Percentiles rank a stretch among this genome's conserved stretches.
Evolutionary conservation across 2,329 filamentous ascomycete genomes (phyloP).

Genomic region (Hypoxylon sp.): DNA sequence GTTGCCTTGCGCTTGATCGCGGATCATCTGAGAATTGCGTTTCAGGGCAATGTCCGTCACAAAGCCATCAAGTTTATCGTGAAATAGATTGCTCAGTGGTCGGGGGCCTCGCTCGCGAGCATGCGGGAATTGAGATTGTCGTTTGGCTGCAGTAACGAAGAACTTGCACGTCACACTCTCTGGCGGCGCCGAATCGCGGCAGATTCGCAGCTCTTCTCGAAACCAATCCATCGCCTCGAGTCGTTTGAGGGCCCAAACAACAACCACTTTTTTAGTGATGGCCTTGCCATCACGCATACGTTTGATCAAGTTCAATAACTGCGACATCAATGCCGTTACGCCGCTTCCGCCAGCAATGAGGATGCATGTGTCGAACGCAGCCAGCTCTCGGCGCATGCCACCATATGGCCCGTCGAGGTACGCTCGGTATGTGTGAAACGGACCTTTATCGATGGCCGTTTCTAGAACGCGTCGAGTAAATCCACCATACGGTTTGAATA

Average conservation of each 20-base stretch:
- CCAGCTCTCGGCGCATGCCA: conserved; percentile 89
- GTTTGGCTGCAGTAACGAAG: conserved; percentile 85
- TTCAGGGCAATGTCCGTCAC: conserved; percentile 89
- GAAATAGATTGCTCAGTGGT: conserved; percentile 79
- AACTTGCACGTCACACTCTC: conserved; percentile 94
- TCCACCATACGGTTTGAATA: conserved; percentile 91
- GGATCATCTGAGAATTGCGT: conserved; percentile 84
- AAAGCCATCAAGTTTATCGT: conserved; percentile 88
- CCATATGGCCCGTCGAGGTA: conserved; percentile 96
- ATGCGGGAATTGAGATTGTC: conserved; percentile 53
- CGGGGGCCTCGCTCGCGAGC: conserved; percentile 61
- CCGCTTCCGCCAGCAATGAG: conserved; percentile 94
- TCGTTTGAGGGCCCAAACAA: conserved; percentile 93
- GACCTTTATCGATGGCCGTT: conserved; percentile 84
- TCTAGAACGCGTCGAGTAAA: conserved; percentile 90
- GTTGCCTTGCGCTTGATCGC: conserved; percentile 83
- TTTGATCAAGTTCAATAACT: conserved; percentile 93
- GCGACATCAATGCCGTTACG: conserved; percentile 92
- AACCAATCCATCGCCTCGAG: conserved; percentile 98
- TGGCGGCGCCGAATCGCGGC: conserved; percentile 86
- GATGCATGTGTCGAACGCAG: conserved; percentile 93
- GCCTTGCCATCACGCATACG: conserved; percentile 95
- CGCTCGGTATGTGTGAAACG: conserved; percentile 90
- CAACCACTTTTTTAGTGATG: conserved; percentile 88
- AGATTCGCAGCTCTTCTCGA: conserved; percentile 92